Percentiles rank a stretch among this genome's conserved stretches.
Conservation (phyloP, 129 eudicot species). For the Helianthus tuberosus region DNA sequence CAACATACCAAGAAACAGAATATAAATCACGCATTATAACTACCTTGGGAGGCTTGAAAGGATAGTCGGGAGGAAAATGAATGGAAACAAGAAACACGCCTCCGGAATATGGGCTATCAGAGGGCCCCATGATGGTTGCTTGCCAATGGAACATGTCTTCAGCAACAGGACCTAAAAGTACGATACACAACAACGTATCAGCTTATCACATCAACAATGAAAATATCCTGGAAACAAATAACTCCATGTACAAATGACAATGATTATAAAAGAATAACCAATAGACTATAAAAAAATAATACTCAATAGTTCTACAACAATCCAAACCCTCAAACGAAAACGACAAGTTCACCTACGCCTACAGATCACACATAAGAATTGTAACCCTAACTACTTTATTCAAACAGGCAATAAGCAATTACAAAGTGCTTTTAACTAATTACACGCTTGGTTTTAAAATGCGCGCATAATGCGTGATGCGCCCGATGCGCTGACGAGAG, state of each 20-base stretch:
- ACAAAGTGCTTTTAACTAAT: background rate
- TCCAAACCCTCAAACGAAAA: background rate
- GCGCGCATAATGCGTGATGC: too few species aligned
- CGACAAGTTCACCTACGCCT: background rate
- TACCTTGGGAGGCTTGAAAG: constrained; percentile 96
- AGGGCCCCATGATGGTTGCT: constrained; percentile 89
- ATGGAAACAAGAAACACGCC: constrained; percentile 81
- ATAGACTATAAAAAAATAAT: background rate
- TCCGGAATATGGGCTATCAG: constrained; percentile 81
- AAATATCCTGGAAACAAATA: background rate
- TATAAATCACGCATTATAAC: background rate
- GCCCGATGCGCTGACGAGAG: too few species aligned
- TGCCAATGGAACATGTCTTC: constrained; percentile 95
- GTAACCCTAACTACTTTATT: background rate
- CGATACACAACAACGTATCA: constrained; percentile 10
- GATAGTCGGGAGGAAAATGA: constrained; percentile 83
- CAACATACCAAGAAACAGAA: background rate
- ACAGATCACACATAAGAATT: background rate
- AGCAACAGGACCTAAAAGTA: constrained; percentile 67
- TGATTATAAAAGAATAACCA: background rate
- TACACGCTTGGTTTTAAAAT: too few species aligned
- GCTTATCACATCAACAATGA: constrained; percentile 3
- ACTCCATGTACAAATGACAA: constrained; percentile 2
- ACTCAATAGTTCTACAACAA: constrained; percentile 1
- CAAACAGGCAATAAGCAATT: constrained; percentile 2